Conservation (phyloP, 805 yeast species). For the Teunomyces panamensis region DNA sequence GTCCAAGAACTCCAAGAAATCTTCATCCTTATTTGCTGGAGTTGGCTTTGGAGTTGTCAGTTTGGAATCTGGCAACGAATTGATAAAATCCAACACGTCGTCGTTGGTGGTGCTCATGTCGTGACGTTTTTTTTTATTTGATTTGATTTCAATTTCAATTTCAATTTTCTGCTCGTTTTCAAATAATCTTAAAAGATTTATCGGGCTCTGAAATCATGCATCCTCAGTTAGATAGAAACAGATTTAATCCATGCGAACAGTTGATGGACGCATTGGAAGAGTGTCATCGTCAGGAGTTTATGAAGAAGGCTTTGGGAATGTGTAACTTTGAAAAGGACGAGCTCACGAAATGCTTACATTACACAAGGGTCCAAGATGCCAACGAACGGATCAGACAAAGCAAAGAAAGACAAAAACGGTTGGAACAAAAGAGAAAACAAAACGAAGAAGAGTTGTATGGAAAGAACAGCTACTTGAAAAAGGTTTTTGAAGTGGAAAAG, state of each 20-base stretch:
- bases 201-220: slow-evolving; percentile 27
- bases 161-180: neutral
- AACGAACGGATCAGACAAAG: slow-evolving; percentile 53
- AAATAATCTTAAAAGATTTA: too few species aligned
- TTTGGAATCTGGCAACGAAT: slow-evolving; percentile 67
- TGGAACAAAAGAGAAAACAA: slow-evolving; percentile 56
- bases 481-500: slow-evolving; percentile 48
- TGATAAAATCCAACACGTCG: slow-evolving; percentile 77
- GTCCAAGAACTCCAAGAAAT: slow-evolving; percentile 57
- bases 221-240: slow-evolving; percentile 43
- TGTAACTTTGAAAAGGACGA: slow-evolving; percentile 85
- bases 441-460: slow-evolving; percentile 79
- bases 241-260: slow-evolving; percentile 62
- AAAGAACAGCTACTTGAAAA: slow-evolving; percentile 65
- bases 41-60: slow-evolving; percentile 29
- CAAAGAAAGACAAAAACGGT: slow-evolving; percentile 51
- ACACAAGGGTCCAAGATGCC: slow-evolving; percentile 64
- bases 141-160: neutral
- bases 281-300: slow-evolving; percentile 72
- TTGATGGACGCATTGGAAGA: slow-evolving; percentile 85
- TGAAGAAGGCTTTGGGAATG: slow-evolving; percentile 71
- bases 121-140: neutral
- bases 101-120: slow-evolving; percentile 44
- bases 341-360: slow-evolving; percentile 73
- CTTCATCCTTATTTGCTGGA: slow-evolving; percentile 43